Base-by-base conservation (phyloP, 305 asterid species). In the Caryopteris hybrid region DNA sequence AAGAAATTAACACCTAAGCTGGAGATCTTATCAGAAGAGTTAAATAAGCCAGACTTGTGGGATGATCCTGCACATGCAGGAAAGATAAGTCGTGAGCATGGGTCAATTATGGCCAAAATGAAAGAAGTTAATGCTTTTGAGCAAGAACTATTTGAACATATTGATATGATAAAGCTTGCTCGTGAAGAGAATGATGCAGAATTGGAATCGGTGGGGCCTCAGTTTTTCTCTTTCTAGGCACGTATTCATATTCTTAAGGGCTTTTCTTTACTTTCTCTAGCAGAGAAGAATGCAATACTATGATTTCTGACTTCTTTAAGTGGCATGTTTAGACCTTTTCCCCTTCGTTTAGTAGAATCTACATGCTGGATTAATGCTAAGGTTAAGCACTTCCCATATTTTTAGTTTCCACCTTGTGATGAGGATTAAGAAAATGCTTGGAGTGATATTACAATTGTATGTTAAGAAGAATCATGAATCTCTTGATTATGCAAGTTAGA, bases 121-220 rank as follows among this genome's bases (percentile, higher is more conserved):
- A 87, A 88, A 71, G 96, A 75, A 74, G 96, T 89, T 67, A 82
- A 76, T 79, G 79, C 77, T 56, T 81, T 88, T 68, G 95, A 94
- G 79, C 89, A 84, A 79, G 84, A 91, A 56, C 81, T 94, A 21
- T 82, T 89, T 69, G 98, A 89, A 74, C 95, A 94, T 78, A 80
- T 94, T 66, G 98, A 91, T 74, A 94, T 94, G 98, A 83, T 94
- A 61, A 94, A 89, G 80, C 91, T 94, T 72, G 90, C 99, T 56
- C 89, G 90, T 47, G 99, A 91, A 81, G 97, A 91, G 79, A 85
- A 86, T 36, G 99, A 94, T 57, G 46, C 79, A 46, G 96, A 87
- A 72, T 54, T 84, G 87, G 95, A 91, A 87, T 78, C 66, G 89
- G 97, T 94, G 82, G 74, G 91, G 72, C 77, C 84, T 74, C 76